A percentile compares a stretch with the other conserved stretches of the same genome.
Conservation (phyloP, 129 eudicot species). For the Tagetes erecta region DNA sequence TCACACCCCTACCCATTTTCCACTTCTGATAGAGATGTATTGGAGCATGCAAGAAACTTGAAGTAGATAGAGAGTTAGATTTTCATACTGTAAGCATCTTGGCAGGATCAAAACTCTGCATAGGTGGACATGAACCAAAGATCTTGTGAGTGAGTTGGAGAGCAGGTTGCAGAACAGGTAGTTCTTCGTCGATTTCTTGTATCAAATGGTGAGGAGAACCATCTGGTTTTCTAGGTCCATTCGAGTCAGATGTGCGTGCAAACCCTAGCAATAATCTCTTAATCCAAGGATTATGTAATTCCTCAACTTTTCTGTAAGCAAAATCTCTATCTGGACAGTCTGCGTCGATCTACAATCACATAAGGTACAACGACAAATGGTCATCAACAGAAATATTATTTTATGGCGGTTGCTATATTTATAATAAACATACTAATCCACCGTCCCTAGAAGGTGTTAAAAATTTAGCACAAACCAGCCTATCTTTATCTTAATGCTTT, state of each 20-base stretch:
- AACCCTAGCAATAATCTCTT: conserved; percentile 82
- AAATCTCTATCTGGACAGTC: conserved; percentile 87
- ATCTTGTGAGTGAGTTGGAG: conserved; percentile 81
- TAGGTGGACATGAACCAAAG: conserved; percentile 96
- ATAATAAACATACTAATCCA: neutral
- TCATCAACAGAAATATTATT: neutral
- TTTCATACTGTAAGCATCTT: conserved; percentile 82
- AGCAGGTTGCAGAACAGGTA: conserved; percentile 82
- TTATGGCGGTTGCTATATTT: neutral
- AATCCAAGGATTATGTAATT: conserved; percentile 89
- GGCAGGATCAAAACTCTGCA: conserved; percentile 94
- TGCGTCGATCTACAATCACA: conserved; percentile 55
- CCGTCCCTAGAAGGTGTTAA: neutral
- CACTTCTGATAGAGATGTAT: neutral
- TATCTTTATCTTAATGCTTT: neutral
- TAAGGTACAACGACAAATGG: neutral
- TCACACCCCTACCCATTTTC: neutral
- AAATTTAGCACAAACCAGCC: neutral
- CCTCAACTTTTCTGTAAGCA: conserved; percentile 71
- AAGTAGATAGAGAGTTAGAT: conserved; percentile 8
- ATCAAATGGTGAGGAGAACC: conserved; percentile 68
- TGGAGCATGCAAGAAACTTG: neutral
- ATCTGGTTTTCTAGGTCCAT: conserved; percentile 79
- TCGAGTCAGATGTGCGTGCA: conserved; percentile 83
- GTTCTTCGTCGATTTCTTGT: conserved; percentile 73